Percentiles rank a stretch among this genome's conserved stretches.
These are phyloP conservation scores for Bombardia bombarda DNA, from an alignment of 495 filamentous ascomycete genomes.

Conservation along the genomic window DNA sequence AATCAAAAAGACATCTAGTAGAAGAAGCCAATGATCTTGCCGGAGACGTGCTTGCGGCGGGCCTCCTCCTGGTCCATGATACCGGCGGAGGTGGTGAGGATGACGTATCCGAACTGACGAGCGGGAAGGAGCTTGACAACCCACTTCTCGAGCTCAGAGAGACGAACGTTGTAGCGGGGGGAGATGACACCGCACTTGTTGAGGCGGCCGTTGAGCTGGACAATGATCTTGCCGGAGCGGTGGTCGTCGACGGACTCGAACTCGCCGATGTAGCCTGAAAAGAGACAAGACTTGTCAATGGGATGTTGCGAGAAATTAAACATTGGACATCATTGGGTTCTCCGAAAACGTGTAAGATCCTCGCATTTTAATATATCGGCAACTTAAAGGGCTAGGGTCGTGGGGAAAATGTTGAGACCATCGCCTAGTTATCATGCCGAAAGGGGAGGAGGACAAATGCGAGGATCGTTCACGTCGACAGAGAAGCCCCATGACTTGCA, in stretches of 20 bases:
- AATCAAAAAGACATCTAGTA: constrained; percentile 48
- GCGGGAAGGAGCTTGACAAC: constrained; percentile 95
- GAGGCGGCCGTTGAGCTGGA: constrained; percentile 89
- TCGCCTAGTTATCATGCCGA: constrained; percentile 99
- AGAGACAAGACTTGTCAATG: constrained; percentile 42
- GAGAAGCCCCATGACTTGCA: background rate
- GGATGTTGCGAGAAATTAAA: constrained; percentile 86
- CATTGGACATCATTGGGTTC: constrained; percentile 63
- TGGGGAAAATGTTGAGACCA: constrained; percentile 65
- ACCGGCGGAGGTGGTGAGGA: constrained; percentile 95
- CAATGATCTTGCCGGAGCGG: constrained; percentile 96
- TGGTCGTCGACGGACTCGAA: constrained; percentile 99
- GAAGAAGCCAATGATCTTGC: constrained; percentile 96
- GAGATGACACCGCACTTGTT: constrained; percentile 99
- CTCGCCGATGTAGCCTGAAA: constrained; percentile 94
- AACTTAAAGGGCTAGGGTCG: constrained; percentile 98
- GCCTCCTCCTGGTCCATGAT: constrained; percentile 99
- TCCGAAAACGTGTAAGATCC: constrained; percentile 95
- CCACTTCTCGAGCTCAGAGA: constrained; percentile 97
- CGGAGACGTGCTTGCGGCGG: constrained; percentile 90
- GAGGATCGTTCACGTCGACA: constrained; percentile 16
- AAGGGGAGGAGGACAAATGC: constrained; percentile 5
- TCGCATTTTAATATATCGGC: constrained; percentile 73
- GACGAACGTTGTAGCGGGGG: constrained; percentile 96
- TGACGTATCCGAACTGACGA: constrained; percentile 99